Base-by-base conservation (phyloP, 2,329 filamentous ascomycete genomes). In the Grosmannia clavigera region DNA sequence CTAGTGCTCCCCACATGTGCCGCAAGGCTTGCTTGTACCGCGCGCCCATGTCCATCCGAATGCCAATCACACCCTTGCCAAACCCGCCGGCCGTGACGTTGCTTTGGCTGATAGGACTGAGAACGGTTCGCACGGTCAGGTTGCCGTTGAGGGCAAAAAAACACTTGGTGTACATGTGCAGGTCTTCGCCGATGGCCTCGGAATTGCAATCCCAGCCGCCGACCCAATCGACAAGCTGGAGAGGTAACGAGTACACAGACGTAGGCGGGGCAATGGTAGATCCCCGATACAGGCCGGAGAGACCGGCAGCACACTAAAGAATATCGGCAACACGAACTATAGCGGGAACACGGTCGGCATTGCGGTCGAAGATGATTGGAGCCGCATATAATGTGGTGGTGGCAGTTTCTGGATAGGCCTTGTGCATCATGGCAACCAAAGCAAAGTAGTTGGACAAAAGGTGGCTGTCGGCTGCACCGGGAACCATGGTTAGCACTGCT, bases 111-210 rank as follows among this genome's bases (percentile, higher is more conserved):
- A 87, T 84, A 2, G 86, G 85, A 62, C 83, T 85, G 65, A 85
- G 74, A 35, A 90, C 78, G 3, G 85, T 82, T 56, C 80, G 78
- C 55, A 81, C 80, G 14, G 83, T 83, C 59, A 89, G 69, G 68
- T 88, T 83, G 3, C 86, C 86, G 63, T 86, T 86, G 22, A 88
- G 78, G 1, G 85, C 83, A 64, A 89, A 89, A 74, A 89, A 89
- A 70, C 85, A 88, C 75, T 89, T 89, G 63, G 89, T 77, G 68
- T 87, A 87, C 86, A 89, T 89, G 73, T 90, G 86, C 67, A 89
- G 72, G 67, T 89, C 86, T 71, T 90, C 86, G 52, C 86, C 86
- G 65, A 90, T 89, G 25, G 86, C 85, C 62, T 87, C 85, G 1
- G 81, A 78, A 58, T 82, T 84, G 59, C 81, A 81, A 68, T 89